Evolutionary conservation across 2,329 filamentous ascomycete genomes (phyloP), one percentile per base, ranked within the genome.

Genomic region (Orbilia ellipsospora): DNA sequence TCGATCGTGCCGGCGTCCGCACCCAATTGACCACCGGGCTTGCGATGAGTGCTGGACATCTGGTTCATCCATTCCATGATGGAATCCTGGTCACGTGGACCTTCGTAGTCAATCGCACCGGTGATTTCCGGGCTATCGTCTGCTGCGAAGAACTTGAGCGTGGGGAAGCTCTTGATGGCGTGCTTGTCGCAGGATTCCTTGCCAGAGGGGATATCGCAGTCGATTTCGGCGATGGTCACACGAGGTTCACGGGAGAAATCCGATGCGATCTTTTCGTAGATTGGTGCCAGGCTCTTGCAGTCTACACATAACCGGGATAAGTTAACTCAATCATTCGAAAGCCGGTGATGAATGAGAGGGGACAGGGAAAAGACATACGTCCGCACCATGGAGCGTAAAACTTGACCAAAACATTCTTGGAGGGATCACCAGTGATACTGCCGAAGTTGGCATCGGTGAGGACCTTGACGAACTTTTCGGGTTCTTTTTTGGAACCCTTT

Each of bases 321-420:
- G 13, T 31, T 13, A 63, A 10, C 44, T 63, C 40, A 54, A 42
- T 28, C 8, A 15, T 13, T 2, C 2, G 1, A 62, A 12, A 13
- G n/a, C 6, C 28, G 5, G 4, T n/a, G 4, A 28, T 62, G 31
- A 44, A n/a, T 16, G 10, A 36, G 18, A 48, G 62, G 23, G 51
- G 16, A 77, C 40, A 23, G 57, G 57, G 12, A 72, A 57, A n/a
- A 74, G 79, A 6, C 79, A 91, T 88, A 98, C 95, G 94, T 83
- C 94, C 94, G 84, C 95, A 99, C 95, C 94, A 98, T 63, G 95
- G 94, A 63, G 95, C 94, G 79, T 96, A 99, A 84, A 99, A 99
- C 54, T 96, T 94, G 82, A 99, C 94, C 66, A 99, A 84, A 18
- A 96, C 92, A 83, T 96, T 87, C 87, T 96, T 93, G 78, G 96